These are phyloP conservation scores for Fragaria nilgerrensis DNA, from an alignment of 306 rosid species.

Conservation along the genomic window DNA sequence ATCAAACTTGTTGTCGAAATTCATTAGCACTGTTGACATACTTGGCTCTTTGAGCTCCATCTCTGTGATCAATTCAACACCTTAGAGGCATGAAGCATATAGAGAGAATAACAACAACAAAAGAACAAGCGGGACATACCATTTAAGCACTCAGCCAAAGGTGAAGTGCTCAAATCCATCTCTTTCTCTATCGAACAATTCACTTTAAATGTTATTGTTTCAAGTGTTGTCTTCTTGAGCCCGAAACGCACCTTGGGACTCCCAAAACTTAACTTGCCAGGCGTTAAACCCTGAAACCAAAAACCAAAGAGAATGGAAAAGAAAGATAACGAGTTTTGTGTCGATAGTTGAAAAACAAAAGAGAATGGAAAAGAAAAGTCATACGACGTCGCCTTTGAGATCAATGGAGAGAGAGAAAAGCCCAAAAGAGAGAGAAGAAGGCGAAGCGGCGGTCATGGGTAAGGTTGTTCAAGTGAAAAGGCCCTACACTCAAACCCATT, in stretches of 20 bases:
- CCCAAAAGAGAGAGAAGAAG: too few species aligned
- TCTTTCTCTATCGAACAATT: conserved; percentile 52
- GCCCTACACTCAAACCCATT: too few species aligned
- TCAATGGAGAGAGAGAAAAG: too few species aligned
- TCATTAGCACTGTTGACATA: conserved; percentile 72
- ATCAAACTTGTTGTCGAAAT: conserved; percentile 72
- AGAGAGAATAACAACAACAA: background rate
- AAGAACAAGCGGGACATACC: conserved; percentile 36
- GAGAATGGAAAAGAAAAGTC: background rate
- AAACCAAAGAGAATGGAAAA: background rate
- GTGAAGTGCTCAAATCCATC: conserved; percentile 49
- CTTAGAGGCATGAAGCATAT: conserved; percentile 12
- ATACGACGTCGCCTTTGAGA: too few species aligned
- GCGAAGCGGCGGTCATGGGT: too few species aligned
- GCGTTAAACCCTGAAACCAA: conserved; percentile 37
- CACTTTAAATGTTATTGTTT: conserved; percentile 32
- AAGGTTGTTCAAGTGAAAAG: too few species aligned
- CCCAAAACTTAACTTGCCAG: conserved; percentile 38
- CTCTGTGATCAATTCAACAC: conserved; percentile 37
- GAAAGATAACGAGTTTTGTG: too few species aligned
- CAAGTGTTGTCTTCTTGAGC: conserved; percentile 1
- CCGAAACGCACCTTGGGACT: conserved; percentile 37
- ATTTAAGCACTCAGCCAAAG: conserved; percentile 41
- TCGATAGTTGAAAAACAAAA: too few species aligned
- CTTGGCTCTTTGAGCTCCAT: conserved; percentile 54